Evolutionary conservation across 192 early-diverging fungal species (phyloP).

Genomic region (Coemansia sp.): DNA sequence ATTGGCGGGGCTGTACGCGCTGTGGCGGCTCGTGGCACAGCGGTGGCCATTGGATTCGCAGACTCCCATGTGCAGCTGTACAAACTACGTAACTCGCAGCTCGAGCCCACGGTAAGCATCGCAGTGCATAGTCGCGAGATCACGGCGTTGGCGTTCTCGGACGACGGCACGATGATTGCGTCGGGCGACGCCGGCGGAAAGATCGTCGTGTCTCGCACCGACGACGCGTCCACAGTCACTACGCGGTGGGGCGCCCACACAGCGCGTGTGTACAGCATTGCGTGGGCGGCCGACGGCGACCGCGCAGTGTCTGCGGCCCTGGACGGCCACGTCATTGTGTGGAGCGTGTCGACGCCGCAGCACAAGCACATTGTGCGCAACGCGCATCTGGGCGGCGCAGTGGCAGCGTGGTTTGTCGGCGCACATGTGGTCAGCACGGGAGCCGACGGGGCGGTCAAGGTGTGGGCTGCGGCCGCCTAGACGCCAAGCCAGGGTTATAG

Average conservation of each 20-base stretch:
- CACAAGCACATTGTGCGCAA: slow-evolving; percentile 73
- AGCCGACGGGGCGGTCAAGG: slow-evolving; percentile 79
- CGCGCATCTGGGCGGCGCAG: slow-evolving; percentile 80
- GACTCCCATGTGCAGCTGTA: slow-evolving; percentile 69
- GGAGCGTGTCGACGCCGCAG: slow-evolving; percentile 77
- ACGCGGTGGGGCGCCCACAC: slow-evolving; percentile 87
- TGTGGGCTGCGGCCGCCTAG: slow-evolving; percentile 44
- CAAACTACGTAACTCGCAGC: slow-evolving; percentile 37
- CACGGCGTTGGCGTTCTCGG: slow-evolving; percentile 76
- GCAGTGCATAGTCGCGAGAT: slow-evolving; percentile 61
- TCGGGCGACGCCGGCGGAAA: slow-evolving; percentile 78
- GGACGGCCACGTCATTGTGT: slow-evolving; percentile 89
- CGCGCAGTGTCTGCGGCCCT: slow-evolving; percentile 78
- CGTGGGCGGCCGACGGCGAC: slow-evolving; percentile 72
- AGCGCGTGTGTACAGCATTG: slow-evolving; percentile 75
- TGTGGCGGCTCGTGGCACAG: slow-evolving; percentile 5
- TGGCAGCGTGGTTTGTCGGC: slow-evolving; percentile 68
- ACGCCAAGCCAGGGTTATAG: not conserved
- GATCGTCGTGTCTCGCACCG: slow-evolving; percentile 69
- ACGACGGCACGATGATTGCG: slow-evolving; percentile 71
- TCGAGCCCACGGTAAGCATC: slow-evolving; percentile 14
- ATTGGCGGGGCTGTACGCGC: slow-evolving; percentile 12
- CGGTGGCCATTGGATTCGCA: slow-evolving; percentile 49
- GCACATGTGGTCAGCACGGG: slow-evolving; percentile 71
- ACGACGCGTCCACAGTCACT: slow-evolving; percentile 51